These are phyloP conservation scores for Metschnikowia noctiluminum DNA, from an alignment of 805 yeast species.

Conservation along the genomic window DNA sequence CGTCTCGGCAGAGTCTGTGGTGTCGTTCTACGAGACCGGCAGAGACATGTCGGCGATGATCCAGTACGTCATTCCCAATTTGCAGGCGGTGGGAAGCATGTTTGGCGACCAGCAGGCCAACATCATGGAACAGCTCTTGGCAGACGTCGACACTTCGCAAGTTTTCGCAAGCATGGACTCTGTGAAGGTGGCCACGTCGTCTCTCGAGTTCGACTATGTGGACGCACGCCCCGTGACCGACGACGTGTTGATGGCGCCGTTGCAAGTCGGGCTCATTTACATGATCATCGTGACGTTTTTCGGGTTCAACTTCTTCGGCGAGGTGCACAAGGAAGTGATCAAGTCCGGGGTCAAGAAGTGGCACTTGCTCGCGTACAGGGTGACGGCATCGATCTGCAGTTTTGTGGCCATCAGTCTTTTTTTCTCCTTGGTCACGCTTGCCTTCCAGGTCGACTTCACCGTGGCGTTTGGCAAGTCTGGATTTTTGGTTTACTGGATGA, in stretches of 20 bases:
- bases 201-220: slow-evolving; percentile 30
- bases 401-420: slow-evolving; percentile 58
- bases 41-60: slow-evolving; percentile 54
- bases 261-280: slow-evolving; percentile 74
- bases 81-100: slow-evolving; percentile 33
- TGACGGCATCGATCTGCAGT: slow-evolving; percentile 46
- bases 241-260: slow-evolving; percentile 57
- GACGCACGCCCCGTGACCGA: slow-evolving; percentile 53
- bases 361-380: slow-evolving; percentile 52
- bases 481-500: slow-evolving; percentile 71
- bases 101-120: slow-evolving; percentile 27
- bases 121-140: slow-evolving; percentile 18
- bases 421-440: slow-evolving; percentile 58
- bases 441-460: slow-evolving; percentile 62
- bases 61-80: slow-evolving; percentile 39
- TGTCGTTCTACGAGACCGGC: slow-evolving; percentile 57
- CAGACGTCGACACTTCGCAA: slow-evolving; percentile 14
- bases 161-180: slow-evolving; percentile 15
- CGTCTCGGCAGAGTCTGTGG: slow-evolving; percentile 29
- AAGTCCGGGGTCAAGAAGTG: slow-evolving; percentile 37
- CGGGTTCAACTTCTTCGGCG: slow-evolving; percentile 58
- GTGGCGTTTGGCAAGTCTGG: slow-evolving; percentile 63
- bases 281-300: slow-evolving; percentile 70
- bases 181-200: slow-evolving; percentile 24
- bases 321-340: slow-evolving; percentile 50